Percentiles rank a stretch among this genome's conserved stretches.
Conservation (phyloP, 306 rosid species). For the Pterocarpus macrocarpus region DNA sequence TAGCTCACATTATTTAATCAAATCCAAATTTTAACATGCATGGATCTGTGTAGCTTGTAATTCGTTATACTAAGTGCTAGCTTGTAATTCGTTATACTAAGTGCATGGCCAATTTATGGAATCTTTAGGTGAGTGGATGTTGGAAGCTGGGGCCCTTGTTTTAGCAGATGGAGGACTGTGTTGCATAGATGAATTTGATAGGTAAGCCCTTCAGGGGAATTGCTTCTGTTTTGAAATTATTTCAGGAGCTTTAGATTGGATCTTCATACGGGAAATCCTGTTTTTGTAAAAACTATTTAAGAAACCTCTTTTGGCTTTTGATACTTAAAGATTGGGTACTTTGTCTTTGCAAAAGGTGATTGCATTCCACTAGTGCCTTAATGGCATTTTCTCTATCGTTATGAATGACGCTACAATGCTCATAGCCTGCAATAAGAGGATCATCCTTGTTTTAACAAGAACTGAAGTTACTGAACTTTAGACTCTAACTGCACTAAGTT, state of each 20-base stretch:
- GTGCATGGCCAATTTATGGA: conserved; percentile 34
- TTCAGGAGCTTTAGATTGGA: conserved; percentile 12
- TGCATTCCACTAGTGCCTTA: no score
- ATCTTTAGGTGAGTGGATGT: conserved; percentile 91
- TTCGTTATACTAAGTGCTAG: conserved; percentile 31
- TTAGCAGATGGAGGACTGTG: conserved; percentile 97
- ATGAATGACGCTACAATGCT: conserved; percentile 17
- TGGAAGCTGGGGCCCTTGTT: conserved; percentile 99
- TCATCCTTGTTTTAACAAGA: conserved; percentile 28
- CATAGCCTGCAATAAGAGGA: conserved; percentile 16
- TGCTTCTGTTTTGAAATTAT: conserved; percentile 23
- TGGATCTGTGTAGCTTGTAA: conserved; percentile 22
- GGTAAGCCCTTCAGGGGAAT: conserved; percentile 54
- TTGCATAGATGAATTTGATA: conserved; percentile 97
- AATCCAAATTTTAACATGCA: conserved; percentile 31
- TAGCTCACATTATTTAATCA: not conserved
- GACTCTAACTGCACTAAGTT: conserved; percentile 19
- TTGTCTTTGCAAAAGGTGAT: conserved; percentile 19
- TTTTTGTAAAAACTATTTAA: not conserved
- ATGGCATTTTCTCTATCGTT: no score
- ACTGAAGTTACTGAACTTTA: conserved; percentile 17
- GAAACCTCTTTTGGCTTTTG: not conserved
- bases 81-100: conserved; percentile 23
- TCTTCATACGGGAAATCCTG: conserved; percentile 14
- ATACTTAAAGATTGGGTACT: conserved; percentile 21